Evolutionary conservation across 805 yeast species (phyloP), one percentile per base, ranked within the genome.

Genomic region (Wickerhamomyces bisporus): DNA sequence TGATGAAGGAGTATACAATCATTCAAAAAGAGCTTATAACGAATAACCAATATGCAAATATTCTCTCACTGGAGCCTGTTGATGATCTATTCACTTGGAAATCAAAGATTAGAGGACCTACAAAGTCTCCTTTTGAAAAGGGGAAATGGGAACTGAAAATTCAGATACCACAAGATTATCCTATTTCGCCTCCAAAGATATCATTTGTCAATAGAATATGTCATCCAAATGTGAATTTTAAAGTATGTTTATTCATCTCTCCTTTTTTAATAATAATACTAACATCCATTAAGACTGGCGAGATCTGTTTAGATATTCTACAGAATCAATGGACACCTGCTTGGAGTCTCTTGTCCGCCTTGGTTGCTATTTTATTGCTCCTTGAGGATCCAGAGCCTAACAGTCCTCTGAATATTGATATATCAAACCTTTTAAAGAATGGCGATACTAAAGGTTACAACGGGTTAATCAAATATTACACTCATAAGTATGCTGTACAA

Each of bases 241-340:
- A 46, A 9, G 42, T 39, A 32, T 19, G 36, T 34, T 23, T 16
- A 7, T 21, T 21, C 24, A 21, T 10, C 24, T 21, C 24, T 10
- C 7, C 24, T 21, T 21, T 21, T 10, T 10, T 21, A 7, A 7
- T 7, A 10, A 21, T 15, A 15, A 11, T 30, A 20, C 32, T 30
- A 30, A 30, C 24, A 18, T 5, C 9, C 14, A 7, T 29, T 5
- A 10, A 30, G 31, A 69, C 79, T 1, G 91, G 91, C 1, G 86
- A 79, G 44, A 79, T 83, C 7, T 83, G 91, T 57, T 60, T 83
- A 5, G 86, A 81, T 53, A 76, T 82, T 9, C 59, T 83, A 35
- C 74, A 77, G 39, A 54, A 45, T 31, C 66, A 66, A 42, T 83
- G 89, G 89, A 71, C 85, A 0, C 89, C 91, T 0, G 86, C 85